These are phyloP conservation scores for Backusella australiensis DNA, from an alignment of 192 early-diverging fungal genomes.

Conservation along the genomic window DNA sequence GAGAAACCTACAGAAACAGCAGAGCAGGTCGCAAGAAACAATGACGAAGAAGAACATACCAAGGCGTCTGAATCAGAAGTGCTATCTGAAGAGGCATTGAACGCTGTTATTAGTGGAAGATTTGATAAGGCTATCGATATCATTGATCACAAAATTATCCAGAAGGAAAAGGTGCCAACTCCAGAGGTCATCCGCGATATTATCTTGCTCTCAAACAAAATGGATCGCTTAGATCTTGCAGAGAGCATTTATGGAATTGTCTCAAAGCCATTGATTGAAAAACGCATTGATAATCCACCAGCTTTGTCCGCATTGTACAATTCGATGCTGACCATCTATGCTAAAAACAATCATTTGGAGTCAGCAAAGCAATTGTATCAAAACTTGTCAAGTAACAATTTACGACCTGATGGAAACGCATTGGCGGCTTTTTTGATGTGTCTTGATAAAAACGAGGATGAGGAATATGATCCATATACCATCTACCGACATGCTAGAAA, in stretches of 20 bases:
- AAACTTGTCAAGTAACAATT: background rate
- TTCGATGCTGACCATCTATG: constrained; percentile 46
- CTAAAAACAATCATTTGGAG: constrained; percentile 37
- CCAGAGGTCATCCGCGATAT: constrained; percentile 37
- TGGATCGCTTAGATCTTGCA: constrained; percentile 8
- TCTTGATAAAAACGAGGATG: constrained; percentile 32
- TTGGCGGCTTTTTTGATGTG: constrained; percentile 48
- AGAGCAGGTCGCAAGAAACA: background rate
- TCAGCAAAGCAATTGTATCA: constrained; percentile 49
- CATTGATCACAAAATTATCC: constrained; percentile 23
- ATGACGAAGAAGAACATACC: background rate
- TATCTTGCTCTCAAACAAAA: constrained; percentile 22
- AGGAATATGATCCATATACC: constrained; percentile 42
- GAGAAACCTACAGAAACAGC: background rate
- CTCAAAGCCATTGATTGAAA: background rate
- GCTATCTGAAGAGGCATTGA: constrained; percentile 16
- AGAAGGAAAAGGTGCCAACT: constrained; percentile 19
- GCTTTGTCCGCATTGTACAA: constrained; percentile 22
- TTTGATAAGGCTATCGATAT: constrained; percentile 24
- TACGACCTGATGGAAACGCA: constrained; percentile 44
- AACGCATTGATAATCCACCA: background rate
- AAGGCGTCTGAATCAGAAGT: constrained; percentile 17
- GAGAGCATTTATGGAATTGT: constrained; percentile 19
- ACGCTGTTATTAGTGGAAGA: constrained; percentile 12
- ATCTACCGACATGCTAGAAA: constrained; percentile 51